Conservation (phyloP, 495 filamentous ascomycete genomes). For the Penicillium psychrofluorescens region DNA sequence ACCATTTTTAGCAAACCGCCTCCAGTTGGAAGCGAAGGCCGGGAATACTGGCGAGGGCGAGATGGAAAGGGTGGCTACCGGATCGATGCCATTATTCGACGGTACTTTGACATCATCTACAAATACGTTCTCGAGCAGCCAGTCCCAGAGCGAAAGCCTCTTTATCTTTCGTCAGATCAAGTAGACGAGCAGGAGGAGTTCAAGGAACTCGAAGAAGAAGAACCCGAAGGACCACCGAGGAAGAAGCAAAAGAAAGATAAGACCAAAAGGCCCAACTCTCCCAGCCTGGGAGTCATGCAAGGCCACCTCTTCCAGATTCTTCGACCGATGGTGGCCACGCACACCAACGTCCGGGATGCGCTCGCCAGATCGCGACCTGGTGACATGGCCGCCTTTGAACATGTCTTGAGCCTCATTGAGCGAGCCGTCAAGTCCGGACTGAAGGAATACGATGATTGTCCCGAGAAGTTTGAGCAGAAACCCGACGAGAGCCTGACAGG, state of each 20-base stretch:
- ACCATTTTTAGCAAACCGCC: slow-evolving; percentile 72
- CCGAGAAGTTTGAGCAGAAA: slow-evolving; percentile 43
- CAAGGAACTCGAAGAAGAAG: slow-evolving; percentile 19
- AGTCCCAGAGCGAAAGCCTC: slow-evolving; percentile 55
- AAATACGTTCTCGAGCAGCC: slow-evolving; percentile 57
- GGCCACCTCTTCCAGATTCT: slow-evolving; percentile 90
- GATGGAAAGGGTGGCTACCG: slow-evolving; percentile 82
- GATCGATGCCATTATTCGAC: slow-evolving; percentile 76
- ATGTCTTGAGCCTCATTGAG: slow-evolving; percentile 61
- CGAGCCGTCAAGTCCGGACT: slow-evolving; percentile 64
- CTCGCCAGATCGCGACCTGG: slow-evolving; percentile 60
- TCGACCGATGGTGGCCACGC: slow-evolving; percentile 64
- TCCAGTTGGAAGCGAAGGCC: slow-evolving; percentile 50
- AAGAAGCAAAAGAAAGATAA: slow-evolving; percentile 61
- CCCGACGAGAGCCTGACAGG: slow-evolving; percentile 34
- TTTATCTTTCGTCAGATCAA: slow-evolving; percentile 66
- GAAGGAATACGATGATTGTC: slow-evolving; percentile 58
- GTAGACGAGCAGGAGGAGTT: slow-evolving; percentile 29
- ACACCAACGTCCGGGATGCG: slow-evolving; percentile 75
- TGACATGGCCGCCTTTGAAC: slow-evolving; percentile 65
- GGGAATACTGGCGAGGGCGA: slow-evolving; percentile 77
- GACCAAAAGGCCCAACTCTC: slow-evolving; percentile 43
- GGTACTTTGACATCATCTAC: slow-evolving; percentile 87
- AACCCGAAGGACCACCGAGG: slow-evolving; percentile 31
- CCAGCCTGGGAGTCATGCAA: slow-evolving; percentile 80